Conservation (phyloP, 805 yeast species). For the Schwanniomyces vanrijiae region DNA sequence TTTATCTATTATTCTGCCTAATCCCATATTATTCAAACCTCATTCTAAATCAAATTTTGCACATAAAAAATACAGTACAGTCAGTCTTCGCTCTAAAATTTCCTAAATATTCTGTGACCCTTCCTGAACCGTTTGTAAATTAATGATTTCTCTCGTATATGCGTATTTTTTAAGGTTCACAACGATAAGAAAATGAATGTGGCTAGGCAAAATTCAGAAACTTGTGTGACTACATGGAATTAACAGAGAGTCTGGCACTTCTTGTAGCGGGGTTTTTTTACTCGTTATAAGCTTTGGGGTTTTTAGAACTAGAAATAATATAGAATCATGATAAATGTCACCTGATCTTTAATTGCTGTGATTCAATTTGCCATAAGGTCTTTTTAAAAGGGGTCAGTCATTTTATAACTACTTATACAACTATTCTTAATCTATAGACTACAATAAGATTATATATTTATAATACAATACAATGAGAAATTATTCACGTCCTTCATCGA, state of each 20-base stretch:
- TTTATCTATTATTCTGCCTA: no score
- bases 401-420: neutral
- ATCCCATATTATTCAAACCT: no score
- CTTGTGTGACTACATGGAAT: neutral
- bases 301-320: neutral
- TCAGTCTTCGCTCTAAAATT: neutral
- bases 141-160: neutral
- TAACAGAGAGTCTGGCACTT: neutral
- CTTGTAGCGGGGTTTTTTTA: neutral
- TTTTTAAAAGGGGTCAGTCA: slow-evolving; percentile 5
- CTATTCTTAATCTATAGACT: neutral
- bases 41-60: no score
- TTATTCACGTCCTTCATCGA: slow-evolving; percentile 11
- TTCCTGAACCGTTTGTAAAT: neutral
- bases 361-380: slow-evolving; percentile 4
- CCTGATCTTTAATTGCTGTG: slow-evolving; percentile 9
- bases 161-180: neutral
- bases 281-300: neutral
- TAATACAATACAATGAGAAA: slow-evolving; percentile 2
- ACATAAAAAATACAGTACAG: no score
- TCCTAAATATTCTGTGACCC: neutral
- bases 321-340: slow-evolving; percentile 2
- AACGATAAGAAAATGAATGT: neutral
- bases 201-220: neutral
- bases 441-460: neutral